Percentiles rank a stretch among this genome's conserved stretches.
These are phyloP conservation scores for Graphilbum fragrans DNA, from an alignment of 2,329 filamentous ascomycete genomes.

Conservation along the genomic window DNA sequence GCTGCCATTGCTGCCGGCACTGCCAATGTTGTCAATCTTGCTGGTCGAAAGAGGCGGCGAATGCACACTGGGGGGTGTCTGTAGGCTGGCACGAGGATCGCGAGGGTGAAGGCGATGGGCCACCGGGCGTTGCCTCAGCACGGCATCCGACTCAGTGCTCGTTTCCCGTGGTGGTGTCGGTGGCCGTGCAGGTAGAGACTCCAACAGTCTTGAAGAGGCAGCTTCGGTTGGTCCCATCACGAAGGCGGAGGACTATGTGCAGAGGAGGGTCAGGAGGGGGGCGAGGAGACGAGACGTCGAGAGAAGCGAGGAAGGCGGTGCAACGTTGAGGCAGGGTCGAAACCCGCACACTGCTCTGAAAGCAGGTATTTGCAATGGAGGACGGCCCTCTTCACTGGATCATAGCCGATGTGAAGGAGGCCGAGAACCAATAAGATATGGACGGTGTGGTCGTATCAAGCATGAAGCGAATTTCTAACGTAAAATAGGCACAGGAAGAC, in stretches of 20 bases:
- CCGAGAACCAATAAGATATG: neutral
- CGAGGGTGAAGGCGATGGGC: conserved; percentile 11
- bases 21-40: conserved; percentile 3
- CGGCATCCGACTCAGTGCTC: conserved; percentile 19
- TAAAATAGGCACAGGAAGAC: neutral
- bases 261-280: neutral
- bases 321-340: conserved; percentile 1
- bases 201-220: conserved; percentile 28
- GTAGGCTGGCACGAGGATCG: conserved; percentile 26
- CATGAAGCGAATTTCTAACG: neutral
- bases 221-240: conserved; percentile 26
- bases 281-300: neutral
- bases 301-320: neutral
- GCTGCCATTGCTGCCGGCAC: conserved; percentile 23
- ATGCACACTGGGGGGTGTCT: conserved; percentile 40
- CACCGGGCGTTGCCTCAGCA: neutral
- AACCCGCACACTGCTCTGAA: neutral
- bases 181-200: conserved; percentile 44
- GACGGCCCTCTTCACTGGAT: neutral
- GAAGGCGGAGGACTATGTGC: neutral
- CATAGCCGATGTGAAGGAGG: conserved; percentile 2
- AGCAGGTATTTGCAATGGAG: neutral
- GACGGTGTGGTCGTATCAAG: neutral
- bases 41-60: conserved; percentile 23
- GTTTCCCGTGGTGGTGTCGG: conserved; percentile 56